Evolutionary conservation across 176 grass and related monocot genomes (phyloP), one percentile per base, ranked within the genome.

Genomic region (Neostapfia colusana): DNA sequence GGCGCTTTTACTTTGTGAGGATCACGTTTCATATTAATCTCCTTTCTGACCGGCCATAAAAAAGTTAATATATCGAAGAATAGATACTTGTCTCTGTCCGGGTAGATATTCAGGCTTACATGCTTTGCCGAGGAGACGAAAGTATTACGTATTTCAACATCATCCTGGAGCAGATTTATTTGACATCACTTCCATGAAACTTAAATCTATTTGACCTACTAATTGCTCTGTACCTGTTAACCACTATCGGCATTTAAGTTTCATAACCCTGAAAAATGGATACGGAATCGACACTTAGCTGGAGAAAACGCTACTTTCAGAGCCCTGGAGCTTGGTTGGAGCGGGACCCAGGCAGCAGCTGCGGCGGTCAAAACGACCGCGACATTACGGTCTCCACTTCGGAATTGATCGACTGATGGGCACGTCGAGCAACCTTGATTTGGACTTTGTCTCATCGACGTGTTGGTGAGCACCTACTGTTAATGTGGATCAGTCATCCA

Each of bases 371-470:
- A 83, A 39, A 60, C 51, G 74, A 79, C 20, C 61, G 61, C 68
- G 51, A 87, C 80, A 60, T 41, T 23, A 28, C 46, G 41, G 11
- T 23, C 69, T 60, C 65, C 56, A 34, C 54, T 66, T 38, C 24
- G 10, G 36, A 25, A 41, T 14, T 20, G 26, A 65, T 74, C 28
- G 44, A 38, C 21, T 65, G 69, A 81, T 81, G 37, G 79, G 10
- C 63, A 82, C 78, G 56, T 88, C 38, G 37, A 88, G 86, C 81
- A 75, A 88, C 86, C 86, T 72, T 72, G 86, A 88, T 74, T 28
- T 69, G 48, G 81, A 84, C 81, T 27, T 63, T 39, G 61, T 20
- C 53, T 70, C 79, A 70, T 79, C 69, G 72, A 83, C 64, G 69
- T 79, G 75, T 21, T 84, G 45, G 63, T 69, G 63, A 31, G 51